A percentile compares a stretch with the other conserved stretches of the same genome.
phyloP scores from a whole-genome alignment of 495 filamentous ascomycete genomes.

The Xeromyces bisporus region DNA sequence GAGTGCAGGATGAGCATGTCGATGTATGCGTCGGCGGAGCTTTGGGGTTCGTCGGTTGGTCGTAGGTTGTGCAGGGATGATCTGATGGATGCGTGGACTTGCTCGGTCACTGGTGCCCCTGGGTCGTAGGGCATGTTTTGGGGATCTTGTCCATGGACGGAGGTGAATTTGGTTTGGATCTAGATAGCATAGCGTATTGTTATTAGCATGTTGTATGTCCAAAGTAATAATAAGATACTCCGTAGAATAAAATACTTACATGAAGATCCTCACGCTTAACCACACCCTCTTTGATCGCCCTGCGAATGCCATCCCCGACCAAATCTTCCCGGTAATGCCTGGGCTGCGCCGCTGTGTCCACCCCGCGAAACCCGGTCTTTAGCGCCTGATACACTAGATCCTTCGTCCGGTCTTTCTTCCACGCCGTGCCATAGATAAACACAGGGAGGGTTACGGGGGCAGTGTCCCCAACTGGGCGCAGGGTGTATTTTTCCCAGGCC shows the following conservation, averaged over 20 bases:
- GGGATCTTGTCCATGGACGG: constrained; percentile 40
- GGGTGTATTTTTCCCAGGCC: constrained; percentile 19
- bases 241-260: too few relatives aligned
- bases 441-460: constrained; percentile 25
- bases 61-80: constrained; percentile 54
- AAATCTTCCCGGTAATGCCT: constrained; percentile 60
- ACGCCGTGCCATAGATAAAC: constrained; percentile 73
- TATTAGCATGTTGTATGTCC: too few relatives aligned
- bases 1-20: constrained; percentile 61
- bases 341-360: constrained; percentile 70
- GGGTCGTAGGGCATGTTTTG: constrained; percentile 42
- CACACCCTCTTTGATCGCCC: constrained; percentile 38
- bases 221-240: too few relatives aligned
- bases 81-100: constrained; percentile 47
- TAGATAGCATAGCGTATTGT: too few relatives aligned
- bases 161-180: constrained; percentile 74
- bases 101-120: constrained; percentile 33
- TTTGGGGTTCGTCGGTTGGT: constrained; percentile 10
- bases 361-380: constrained; percentile 49
- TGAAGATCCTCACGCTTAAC: constrained; percentile 44
- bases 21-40: constrained; percentile 37
- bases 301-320: constrained; percentile 47
- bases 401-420: constrained; percentile 59
- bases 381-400: constrained; percentile 54
- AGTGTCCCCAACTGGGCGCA: constrained; percentile 15